Evolutionary conservation across 78 protist genomes (phyloP).

Genomic region (Dictyostelium capitatum): DNA sequence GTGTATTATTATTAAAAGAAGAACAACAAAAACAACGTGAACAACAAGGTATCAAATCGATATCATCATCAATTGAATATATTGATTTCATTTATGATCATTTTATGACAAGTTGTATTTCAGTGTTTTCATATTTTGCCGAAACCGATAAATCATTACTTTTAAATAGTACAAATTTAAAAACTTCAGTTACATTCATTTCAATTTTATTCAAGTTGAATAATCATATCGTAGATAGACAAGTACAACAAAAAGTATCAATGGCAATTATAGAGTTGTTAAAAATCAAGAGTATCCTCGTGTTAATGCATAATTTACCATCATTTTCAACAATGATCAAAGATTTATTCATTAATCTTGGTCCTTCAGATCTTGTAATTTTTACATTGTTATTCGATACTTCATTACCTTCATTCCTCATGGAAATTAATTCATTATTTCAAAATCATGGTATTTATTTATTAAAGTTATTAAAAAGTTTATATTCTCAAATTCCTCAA

Average conservation of each 20-base stretch:
- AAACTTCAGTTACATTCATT: background rate
- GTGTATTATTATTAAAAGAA: background rate
- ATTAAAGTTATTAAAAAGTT: constrained; percentile 13
- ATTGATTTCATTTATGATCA: constrained; percentile 6
- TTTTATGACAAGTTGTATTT: background rate
- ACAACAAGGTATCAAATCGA: background rate
- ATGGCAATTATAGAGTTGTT: background rate
- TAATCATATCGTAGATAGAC: constrained; percentile 9
- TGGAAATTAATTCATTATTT: background rate
- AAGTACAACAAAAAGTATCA: background rate
- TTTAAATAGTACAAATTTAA: background rate
- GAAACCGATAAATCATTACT: background rate
- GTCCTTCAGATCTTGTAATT: background rate
- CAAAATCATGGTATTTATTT: constrained; percentile 6
- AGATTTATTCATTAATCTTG: constrained; percentile 10
- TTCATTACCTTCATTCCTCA: constrained; percentile 1
- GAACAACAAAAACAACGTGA: too few relatives aligned
- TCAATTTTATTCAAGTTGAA: background rate
- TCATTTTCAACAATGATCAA: constrained; percentile 12
- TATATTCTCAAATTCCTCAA: constrained; percentile 8
- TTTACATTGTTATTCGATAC: constrained; percentile 10
- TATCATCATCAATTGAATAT: background rate
- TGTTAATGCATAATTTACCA: constrained; percentile 5
- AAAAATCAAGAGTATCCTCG: background rate
- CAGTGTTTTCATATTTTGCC: background rate